Evolutionary conservation across 228 moss, liverwort and hornwort species (phyloP), one percentile per base, ranked within the genome.

Genomic region (Sphagnum fallax): DNA sequence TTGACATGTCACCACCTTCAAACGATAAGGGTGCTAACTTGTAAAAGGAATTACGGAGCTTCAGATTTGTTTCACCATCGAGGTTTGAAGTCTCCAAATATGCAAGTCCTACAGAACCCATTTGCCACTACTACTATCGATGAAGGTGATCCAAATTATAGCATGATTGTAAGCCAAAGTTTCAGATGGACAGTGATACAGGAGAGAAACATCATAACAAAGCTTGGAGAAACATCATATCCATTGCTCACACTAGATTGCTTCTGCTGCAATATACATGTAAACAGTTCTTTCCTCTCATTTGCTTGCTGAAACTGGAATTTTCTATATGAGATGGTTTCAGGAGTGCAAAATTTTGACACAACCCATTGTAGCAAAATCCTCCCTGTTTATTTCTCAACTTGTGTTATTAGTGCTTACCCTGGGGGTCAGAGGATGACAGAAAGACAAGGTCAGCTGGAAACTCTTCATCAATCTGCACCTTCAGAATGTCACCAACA

Each of bases 11-110:
- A 49, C 93, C 88, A 5, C 91, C 90, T 74, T 91, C 80, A 47
- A 82, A 78, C 65, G 77, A 67, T 8, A 80, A 62, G 48, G 76
- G 84, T 0, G 90, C 81, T 50, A 84, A 64, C 61, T 89, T 93
- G 6, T 93, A 98, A 52, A 98, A 90, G 63, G 97, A 91, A 72
- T 87, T 89, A 6, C 87, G 75, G 53, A 91, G 71, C 78, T 98
- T 98, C 49, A 98, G 65, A 73, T 75, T 90, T 5, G 93, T 88
- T 62, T 98, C 93, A 7, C 97, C 97, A 73, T 98, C 97, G 65
- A 98, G 73, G 66, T 98, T 98, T 70, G 97, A 80, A 6, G 93
- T 98, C 48, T 98, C 91, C 16, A 93, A 75, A 0, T 98, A 98
- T 47, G 93, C 93, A 50, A 98, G 69, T 11, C 97, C 93, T 96